A percentile compares a stretch with the other conserved stretches of the same genome.
These are phyloP conservation scores for Aspergillus pseudoterreus DNA, from an alignment of 2,329 filamentous ascomycete genomes.

Conservation along the genomic window DNA sequence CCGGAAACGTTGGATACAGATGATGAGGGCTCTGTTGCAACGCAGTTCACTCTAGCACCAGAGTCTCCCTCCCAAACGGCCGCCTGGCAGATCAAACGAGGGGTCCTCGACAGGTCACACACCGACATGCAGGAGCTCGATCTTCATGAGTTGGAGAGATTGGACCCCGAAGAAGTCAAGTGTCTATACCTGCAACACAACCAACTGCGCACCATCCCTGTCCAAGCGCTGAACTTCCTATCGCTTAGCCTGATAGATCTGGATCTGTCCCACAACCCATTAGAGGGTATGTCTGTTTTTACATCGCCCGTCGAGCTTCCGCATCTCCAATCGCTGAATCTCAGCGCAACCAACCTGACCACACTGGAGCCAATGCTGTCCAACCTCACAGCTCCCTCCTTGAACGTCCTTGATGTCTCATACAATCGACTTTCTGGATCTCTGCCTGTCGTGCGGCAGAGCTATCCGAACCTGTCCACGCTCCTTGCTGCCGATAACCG, in stretches of 20 bases:
- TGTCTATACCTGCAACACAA: conserved; percentile 74
- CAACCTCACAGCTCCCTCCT: conserved; percentile 66
- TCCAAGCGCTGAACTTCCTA: conserved; percentile 64
- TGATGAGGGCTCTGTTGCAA: conserved; percentile 37
- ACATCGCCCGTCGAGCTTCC: conserved; percentile 65
- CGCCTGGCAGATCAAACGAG: conserved; percentile 37
- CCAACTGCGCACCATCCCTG: conserved; percentile 65
- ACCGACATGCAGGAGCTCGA: conserved; percentile 58
- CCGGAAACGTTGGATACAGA: conserved; percentile 42
- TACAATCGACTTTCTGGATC: conserved; percentile 70
- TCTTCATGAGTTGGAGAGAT: conserved; percentile 44
- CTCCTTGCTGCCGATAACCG: conserved; percentile 77
- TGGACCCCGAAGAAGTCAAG: conserved; percentile 48
- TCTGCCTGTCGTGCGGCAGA: conserved; percentile 62
- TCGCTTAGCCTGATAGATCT: conserved; percentile 67
- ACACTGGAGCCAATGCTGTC: conserved; percentile 63
- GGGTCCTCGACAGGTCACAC: conserved; percentile 65
- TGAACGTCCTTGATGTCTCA: conserved; percentile 76
- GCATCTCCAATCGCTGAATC: conserved; percentile 70
- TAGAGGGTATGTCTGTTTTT: conserved; percentile 64
- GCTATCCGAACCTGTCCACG: conserved; percentile 67
- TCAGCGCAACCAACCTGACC: conserved; percentile 70
- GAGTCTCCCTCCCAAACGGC: conserved; percentile 40
- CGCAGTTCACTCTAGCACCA: conserved; percentile 38
- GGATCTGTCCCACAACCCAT: conserved; percentile 71